These are phyloP conservation scores for Mycothermus thermophilus DNA, from an alignment of 495 filamentous ascomycete species.

Conservation along the genomic window DNA sequence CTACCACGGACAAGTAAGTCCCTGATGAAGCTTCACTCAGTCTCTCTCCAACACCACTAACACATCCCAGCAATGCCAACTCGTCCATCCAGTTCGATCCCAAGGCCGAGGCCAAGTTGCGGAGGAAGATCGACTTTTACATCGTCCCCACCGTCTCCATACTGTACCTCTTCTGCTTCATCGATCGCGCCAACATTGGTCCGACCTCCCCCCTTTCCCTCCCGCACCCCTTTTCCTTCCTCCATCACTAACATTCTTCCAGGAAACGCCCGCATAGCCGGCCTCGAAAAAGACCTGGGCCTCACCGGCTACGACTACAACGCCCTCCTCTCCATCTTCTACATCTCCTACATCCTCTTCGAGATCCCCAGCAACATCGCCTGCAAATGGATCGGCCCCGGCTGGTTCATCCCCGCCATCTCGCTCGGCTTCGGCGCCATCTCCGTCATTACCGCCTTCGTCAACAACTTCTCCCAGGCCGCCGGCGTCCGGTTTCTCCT, in stretches of 20 bases:
- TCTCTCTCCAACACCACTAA: no score
- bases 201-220: neutral
- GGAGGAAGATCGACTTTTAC: slow-evolving; percentile 37
- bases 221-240: neutral
- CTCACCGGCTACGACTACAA: slow-evolving; percentile 58
- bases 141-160: slow-evolving; percentile 42
- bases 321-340: slow-evolving; percentile 46
- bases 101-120: slow-evolving; percentile 42
- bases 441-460: slow-evolving; percentile 29
- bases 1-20: slow-evolving; percentile 49
- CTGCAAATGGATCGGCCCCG: slow-evolving; percentile 49
- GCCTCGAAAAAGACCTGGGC: slow-evolving; percentile 45
- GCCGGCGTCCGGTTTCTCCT: slow-evolving; percentile 41
- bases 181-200: slow-evolving; percentile 53
- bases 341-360: slow-evolving; percentile 57
- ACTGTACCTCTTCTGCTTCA: slow-evolving; percentile 49
- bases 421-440: slow-evolving; percentile 32
- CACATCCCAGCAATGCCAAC: slow-evolving; percentile 41
- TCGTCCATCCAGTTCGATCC: slow-evolving; percentile 45
- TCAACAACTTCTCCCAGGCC: slow-evolving; percentile 21
- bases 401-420: slow-evolving; percentile 49
- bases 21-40: no score
- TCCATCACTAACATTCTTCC: neutral
- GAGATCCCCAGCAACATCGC: slow-evolving; percentile 53
- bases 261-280: slow-evolving; percentile 43